A percentile compares a stretch with the other conserved stretches of the same genome.
phyloP scores from a whole-genome alignment of 345 rosid species.

The Citrus glauca region DNA sequence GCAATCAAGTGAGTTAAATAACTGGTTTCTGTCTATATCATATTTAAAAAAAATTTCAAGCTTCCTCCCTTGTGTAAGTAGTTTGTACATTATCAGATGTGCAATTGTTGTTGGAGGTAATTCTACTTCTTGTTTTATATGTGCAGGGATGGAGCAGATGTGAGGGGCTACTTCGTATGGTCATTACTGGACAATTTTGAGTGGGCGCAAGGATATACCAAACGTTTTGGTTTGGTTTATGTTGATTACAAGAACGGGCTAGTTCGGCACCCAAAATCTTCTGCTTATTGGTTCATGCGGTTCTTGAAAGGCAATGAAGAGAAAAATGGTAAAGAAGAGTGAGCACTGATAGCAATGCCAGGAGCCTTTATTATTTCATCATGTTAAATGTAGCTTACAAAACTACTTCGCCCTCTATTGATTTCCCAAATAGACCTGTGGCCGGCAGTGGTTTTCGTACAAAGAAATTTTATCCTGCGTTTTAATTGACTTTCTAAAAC shows the following conservation, averaged over 20 bases:
- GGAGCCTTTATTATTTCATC: neutral
- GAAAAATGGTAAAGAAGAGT: slow-evolving; percentile 37
- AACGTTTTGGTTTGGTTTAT: slow-evolving; percentile 83
- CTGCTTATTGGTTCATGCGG: slow-evolving; percentile 81
- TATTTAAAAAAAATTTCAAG: neutral
- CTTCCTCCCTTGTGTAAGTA: neutral
- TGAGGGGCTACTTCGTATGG: slow-evolving; percentile 93
- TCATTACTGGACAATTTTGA: slow-evolving; percentile 90
- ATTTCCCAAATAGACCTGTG: neutral
- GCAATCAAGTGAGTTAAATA: slow-evolving; percentile 60
- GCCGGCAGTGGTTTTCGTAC: neutral
- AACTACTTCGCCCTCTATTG: neutral
- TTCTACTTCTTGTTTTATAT: neutral
- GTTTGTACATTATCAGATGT: neutral
- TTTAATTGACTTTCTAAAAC: neutral
- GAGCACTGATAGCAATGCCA: neutral
- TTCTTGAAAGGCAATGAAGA: slow-evolving; percentile 58
- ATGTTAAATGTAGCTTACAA: neutral
- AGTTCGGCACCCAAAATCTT: slow-evolving; percentile 73
- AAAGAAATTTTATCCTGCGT: neutral
- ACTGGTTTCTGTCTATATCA: slow-evolving; percentile 4
- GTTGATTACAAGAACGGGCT: slow-evolving; percentile 86
- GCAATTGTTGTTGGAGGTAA: neutral
- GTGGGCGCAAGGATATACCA: slow-evolving; percentile 91
- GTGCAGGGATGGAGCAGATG: slow-evolving; percentile 76